Base-by-base conservation (phyloP, 306 rosid genomes). In the Prunus salicina region DNA sequence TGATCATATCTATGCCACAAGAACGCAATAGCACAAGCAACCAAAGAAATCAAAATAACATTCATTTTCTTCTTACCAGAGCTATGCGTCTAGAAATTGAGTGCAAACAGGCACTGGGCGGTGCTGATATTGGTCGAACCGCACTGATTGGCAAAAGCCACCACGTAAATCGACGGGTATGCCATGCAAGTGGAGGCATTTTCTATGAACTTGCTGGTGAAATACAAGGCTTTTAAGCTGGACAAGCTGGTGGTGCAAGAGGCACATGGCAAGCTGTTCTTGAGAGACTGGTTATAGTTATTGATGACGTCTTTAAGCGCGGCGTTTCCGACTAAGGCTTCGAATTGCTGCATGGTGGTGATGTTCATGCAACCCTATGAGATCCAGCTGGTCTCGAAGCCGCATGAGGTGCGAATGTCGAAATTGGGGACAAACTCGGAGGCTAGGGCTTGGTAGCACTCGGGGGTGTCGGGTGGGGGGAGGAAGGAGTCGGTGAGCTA, bases 181-280 rank as follows among this genome's bases (percentile, higher is more conserved):
- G 76, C 74, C 0, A 82, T 43, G 72, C 99, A 95, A 65, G 72
- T 90, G 49, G 93, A 73, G 76, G 92, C 77, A 83, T 90, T 95
- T 0, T 89, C 86, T 13, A 74, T 1, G 9, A 87, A 83, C 0
- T 53, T 0, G 0, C 93, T 91, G 18, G 73, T 89, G 15, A 95
- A 22, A 14, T 32, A 87, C 6, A 84, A 76, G 13, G 76, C 61
- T 30, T 74, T 82, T 47, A 81, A 3, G 41, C 0, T 11, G 11
- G 93, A 45, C 12, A 92, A 12, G 64, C 77, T 79, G 10, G 89
- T 78, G 6, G 78, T 85, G 51, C 97, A 95, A 20, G 79, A 32
- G 51, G 93, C 90, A 18, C 99, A 95, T 0, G 97, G 97, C 1
- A 93, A 71, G 79, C 68, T 83, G 62, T 84, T 87, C 0, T 57